Base-by-base conservation (phyloP, 805 yeast genomes). In the Huiozyma naganishii region DNA sequence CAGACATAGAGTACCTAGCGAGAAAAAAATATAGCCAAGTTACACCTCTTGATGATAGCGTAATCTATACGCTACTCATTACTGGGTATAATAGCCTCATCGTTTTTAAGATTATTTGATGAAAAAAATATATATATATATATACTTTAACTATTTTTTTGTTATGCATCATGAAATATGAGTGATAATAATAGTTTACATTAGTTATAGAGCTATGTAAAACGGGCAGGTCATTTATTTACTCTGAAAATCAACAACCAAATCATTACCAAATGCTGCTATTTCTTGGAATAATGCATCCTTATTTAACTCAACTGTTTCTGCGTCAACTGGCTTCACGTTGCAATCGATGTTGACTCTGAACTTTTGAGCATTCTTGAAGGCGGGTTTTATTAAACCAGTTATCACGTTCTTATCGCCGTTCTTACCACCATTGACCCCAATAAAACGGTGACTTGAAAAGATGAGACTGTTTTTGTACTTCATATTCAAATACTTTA, bases 331-430 rank as follows among this genome's bases (percentile, higher is more conserved):
- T 1, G 95, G 94, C 55, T 74, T 71, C 45, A 80, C 71, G 53
- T 86, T 80, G 54, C 77, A 80, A 10, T 89, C 94, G 47, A 83
- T 61, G 49, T 83, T 85, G 23, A 83, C 95, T 53, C 81, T 79
- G 67, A 87, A 88, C 61, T 80, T 83, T 57, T 77, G 74, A 48
- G 75, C 74, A 13, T 69, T 65, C 48, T 75, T 62, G 34, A 74
- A 72, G 4, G 73, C 62, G 2, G 95, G 95, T 42, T 83, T 77
- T 67, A 90, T 80, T 40, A 92, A 65, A 2, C 97, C 97, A 23
- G 89, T 74, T 41, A 90, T 75, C 6, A 81, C 79, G 52, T 79
- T 78, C 42, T 67, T 68, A 27, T 79, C 77, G 11, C 74, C 73
- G 30, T 71, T 68, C 44, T 69, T 69, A 7, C 80, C 77, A 6